Percentiles rank a stretch among this genome's conserved stretches.
phyloP scores from a whole-genome alignment of 2,329 filamentous ascomycete species.

The Hypoxylon rubiginosum region DNA sequence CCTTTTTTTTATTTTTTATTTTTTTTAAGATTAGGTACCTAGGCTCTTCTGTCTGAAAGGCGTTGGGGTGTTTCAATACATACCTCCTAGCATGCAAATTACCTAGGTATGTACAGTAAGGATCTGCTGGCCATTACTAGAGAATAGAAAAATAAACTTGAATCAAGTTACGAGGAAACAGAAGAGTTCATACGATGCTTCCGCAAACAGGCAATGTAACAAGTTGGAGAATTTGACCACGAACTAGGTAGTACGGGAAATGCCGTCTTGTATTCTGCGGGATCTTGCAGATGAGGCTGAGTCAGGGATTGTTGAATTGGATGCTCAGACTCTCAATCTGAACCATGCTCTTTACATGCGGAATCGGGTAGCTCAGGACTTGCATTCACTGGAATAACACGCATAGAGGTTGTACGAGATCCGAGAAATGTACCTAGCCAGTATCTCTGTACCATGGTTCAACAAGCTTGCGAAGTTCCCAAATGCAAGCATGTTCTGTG shows the following conservation, averaged over 20 bases:
- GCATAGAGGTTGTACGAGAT: neutral
- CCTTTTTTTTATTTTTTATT: neutral
- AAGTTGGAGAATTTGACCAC: neutral
- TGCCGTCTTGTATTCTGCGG: conserved; percentile 5
- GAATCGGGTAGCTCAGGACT: neutral
- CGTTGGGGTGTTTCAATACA: neutral
- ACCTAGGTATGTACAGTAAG: no score
- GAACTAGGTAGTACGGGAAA: neutral
- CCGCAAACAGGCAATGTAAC: neutral
- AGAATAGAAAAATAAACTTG: neutral
- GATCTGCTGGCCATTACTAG: neutral
- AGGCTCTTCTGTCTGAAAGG: neutral
- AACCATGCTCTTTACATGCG: neutral
- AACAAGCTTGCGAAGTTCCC: neutral
- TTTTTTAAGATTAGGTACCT: neutral
- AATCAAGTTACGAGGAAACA: neutral
- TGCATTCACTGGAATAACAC: no score
- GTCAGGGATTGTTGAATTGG: conserved; percentile 6
- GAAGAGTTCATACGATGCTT: neutral
- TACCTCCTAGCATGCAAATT: neutral
- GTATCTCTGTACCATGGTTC: neutral
- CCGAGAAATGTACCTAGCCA: neutral
- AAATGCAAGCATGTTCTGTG: no score
- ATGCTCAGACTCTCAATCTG: neutral
- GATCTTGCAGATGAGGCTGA: conserved; percentile 39